Evolutionary conservation across 2,329 filamentous ascomycete species (phyloP), one percentile per base, ranked within the genome.

Genomic region (Hyphodiscus sp.): DNA sequence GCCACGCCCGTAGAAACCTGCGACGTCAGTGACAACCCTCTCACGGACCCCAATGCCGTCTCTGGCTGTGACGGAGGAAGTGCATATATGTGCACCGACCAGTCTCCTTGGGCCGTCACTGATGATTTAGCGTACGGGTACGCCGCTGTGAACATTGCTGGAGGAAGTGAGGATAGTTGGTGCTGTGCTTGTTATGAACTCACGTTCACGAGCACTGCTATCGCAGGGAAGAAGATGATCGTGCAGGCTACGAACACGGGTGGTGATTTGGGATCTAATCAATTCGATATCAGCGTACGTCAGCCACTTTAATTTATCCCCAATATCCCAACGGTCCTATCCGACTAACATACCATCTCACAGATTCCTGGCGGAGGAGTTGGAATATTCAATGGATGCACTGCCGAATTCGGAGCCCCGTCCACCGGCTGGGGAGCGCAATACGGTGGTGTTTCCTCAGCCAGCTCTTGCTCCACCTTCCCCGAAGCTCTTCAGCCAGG

Each of bases 211-310:
- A 69, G 67, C 41, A 76, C 76, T 6, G 68, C 76, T 7, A 73
- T 80, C 19, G 68, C 71, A 23, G 81, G 81, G 51, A 85, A 85
- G 70, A 78, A 74, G 55, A 82, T 85, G 78, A 72, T 85, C 50
- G 76, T 86, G 16, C 82, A 86, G 64, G 78, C 79, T 11, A 83
- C 79, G 30, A 85, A 85, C 67, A 85, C 81, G 1, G 82, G 81
- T 30, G 73, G 72, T 19, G 80, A 83, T 63, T 69, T 83, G 9
- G 72, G 72, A 43, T 62, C 65, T 30, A 82, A 82, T 63, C 80
- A 84, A 57, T 84, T 83, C 62, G 80, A 83, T 68, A 63, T 83
- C 20, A 63, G 60, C 20, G 60, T 67, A 58, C 5, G 58, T n/a
- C n/a, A n/a, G n/a, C n/a, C n/a, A n/a, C n/a, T n/a, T n/a, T n/a